Conservation (phyloP, 345 rosid genomes). For the Citrus australasica region DNA sequence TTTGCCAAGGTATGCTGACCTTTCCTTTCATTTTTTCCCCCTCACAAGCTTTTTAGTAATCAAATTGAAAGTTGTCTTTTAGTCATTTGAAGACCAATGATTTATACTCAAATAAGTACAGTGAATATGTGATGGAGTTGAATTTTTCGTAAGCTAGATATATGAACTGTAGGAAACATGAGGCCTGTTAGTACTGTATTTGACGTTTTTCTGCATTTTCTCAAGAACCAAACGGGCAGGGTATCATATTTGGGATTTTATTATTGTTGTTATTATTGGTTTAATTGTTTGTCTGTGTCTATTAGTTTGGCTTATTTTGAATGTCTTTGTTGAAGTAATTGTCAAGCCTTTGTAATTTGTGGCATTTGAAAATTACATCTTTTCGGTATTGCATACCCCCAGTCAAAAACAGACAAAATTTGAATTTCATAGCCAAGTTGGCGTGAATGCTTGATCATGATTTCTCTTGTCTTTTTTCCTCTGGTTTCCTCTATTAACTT, state of each 20-base stretch:
- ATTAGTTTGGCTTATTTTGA: neutral
- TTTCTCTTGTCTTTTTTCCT: constrained; percentile 11
- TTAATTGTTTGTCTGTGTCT: neutral
- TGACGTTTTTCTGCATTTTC: neutral
- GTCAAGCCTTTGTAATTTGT: neutral
- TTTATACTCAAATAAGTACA: neutral
- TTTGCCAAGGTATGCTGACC: constrained; percentile 68
- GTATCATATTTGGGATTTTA: neutral
- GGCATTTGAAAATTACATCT: constrained; percentile 2
- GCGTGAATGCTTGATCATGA: constrained; percentile 2
- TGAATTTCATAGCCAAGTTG: neutral
- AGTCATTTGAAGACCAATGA: neutral
- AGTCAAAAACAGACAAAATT: neutral
- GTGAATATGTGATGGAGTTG: neutral
- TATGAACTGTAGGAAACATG: neutral
- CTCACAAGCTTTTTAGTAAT: neutral
- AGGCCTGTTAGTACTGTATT: neutral
- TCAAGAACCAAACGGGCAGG: neutral
- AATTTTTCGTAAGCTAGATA: neutral
- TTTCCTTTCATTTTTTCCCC: neutral
- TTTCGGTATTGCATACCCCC: neutral
- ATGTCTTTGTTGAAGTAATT: neutral
- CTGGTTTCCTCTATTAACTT: neutral
- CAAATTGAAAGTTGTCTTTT: neutral
- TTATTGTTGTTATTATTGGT: neutral